Evolutionary conservation across 441 rosid species (phyloP).

Genomic region (Brassica balearica): DNA sequence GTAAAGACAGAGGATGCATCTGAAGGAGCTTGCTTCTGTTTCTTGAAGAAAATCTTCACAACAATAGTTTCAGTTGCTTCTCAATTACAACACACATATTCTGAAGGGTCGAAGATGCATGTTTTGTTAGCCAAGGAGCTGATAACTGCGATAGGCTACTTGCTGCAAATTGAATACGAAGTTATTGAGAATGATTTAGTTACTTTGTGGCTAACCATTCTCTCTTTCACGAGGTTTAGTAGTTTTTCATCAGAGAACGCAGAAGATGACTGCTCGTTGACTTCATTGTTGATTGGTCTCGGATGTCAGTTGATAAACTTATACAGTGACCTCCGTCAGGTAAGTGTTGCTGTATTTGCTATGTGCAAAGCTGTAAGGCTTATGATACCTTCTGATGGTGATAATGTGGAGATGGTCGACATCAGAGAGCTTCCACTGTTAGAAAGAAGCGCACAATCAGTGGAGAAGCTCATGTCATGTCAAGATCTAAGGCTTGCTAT

Average conservation of each 20-base stretch:
- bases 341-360: constrained; percentile 63
- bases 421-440: constrained; percentile 35
- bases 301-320: constrained; percentile 84
- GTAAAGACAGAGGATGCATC: constrained; percentile 80
- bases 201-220: constrained; percentile 69
- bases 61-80: constrained; percentile 61
- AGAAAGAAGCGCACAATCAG: constrained; percentile 54
- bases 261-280: constrained; percentile 50
- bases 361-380: constrained; percentile 81
- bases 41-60: constrained; percentile 68
- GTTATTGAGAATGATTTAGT: constrained; percentile 73
- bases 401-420: constrained; percentile 41
- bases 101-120: constrained; percentile 48
- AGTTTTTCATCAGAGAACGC: constrained; percentile 50
- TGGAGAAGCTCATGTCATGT: constrained; percentile 60
- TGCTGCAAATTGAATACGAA: constrained; percentile 85
- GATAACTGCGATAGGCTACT: constrained; percentile 57
- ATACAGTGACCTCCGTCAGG: constrained; percentile 93
- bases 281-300: constrained; percentile 53
- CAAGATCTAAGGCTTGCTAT: constrained; percentile 67
- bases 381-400: constrained; percentile 46
- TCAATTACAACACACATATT: constrained; percentile 47
- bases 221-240: constrained; percentile 64
- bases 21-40: constrained; percentile 79
- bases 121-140: constrained; percentile 59